Evolutionary conservation across 306 rosid genomes (phyloP), one percentile per base, ranked within the genome.

Genomic region (Acacia confusa): DNA sequence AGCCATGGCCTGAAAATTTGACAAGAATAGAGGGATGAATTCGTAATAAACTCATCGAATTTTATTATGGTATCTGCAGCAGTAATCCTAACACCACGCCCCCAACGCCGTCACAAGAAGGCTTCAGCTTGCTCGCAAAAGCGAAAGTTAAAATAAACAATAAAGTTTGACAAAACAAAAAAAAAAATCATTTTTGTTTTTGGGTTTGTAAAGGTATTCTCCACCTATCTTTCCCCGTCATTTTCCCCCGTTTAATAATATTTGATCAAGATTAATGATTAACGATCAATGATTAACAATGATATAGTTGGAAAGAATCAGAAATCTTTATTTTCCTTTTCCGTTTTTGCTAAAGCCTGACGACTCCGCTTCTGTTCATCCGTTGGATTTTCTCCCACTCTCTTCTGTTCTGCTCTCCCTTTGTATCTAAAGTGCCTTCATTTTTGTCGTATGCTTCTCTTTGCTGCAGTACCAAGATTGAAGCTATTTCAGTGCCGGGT

Each of bases 51-150:
- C 0, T 1, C 2, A 22, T 45, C 27, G 53, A 67, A 36, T 40
- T 78, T 67, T 68, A 85, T 82, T 44, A 77, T 89, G 86, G 83
- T 74, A 87, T 79, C 91, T 85, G 86, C 89, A 79, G 84, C 82
- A 55, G 85, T 85, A 66, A 45, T 19, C 16, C 10, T 86, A 25
- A 63, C 14, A 4, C 53, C 20, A 48, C 76, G 65, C 73, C 88
- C 87, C 83, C 75, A 78, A 77, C 44, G 81, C 78, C n/a, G 28
- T 38, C 81, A 75, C 44, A 76, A 68, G 28, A 58, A 30, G 48
- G 34, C 58, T 40, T 45, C 47, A 45, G 67, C 75, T 50, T 71
- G 45, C 43, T 43, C 43, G 74, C 74, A 45, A 63, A 52, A 78
- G 65, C 27, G 1, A 75, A 43, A 34, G 30, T 32, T 8, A 2